Percentiles rank a stretch among this genome's conserved stretches.
These are phyloP conservation scores for Hemisphaericaspora lyxosophila DNA, from an alignment of 1,139 yeast genomes.

Conservation along the genomic window DNA sequence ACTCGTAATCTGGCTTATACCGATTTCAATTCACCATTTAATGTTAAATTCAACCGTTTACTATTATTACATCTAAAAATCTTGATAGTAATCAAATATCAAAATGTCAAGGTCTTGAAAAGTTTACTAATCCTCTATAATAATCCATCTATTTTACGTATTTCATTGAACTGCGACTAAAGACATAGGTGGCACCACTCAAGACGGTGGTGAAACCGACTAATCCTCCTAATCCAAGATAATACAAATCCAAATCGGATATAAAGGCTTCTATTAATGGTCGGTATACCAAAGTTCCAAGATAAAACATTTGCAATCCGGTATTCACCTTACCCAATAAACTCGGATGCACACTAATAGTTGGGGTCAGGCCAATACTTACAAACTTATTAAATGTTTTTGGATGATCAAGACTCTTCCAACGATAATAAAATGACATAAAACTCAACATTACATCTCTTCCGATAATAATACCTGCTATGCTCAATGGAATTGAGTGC, in stretches of 20 bases:
- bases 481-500: constrained; percentile 62
- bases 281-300: constrained; percentile 70
- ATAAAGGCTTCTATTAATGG: constrained; percentile 52
- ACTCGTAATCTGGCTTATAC: constrained; percentile 2
- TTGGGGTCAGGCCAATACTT: constrained; percentile 53
- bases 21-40: constrained; percentile 1
- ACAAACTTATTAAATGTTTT: constrained; percentile 69
- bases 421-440: constrained; percentile 76
- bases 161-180: constrained; percentile 66
- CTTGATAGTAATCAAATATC: constrained; percentile 6
- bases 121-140: constrained; percentile 11
- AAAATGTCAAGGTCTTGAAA: constrained; percentile 8
- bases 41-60: not conserved
- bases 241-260: constrained; percentile 13
- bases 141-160: constrained; percentile 16
- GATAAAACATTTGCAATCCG: constrained; percentile 85
- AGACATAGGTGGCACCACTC: constrained; percentile 77
- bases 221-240: constrained; percentile 25
- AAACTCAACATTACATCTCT: constrained; percentile 76
- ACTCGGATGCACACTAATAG: constrained; percentile 91
- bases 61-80: constrained; percentile 8
- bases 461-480: constrained; percentile 79
- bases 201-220: constrained; percentile 77
- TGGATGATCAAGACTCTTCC: constrained; percentile 71
- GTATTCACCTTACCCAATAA: constrained; percentile 85